Evolutionary conservation across 1,284 basidiomycete genomes (phyloP), one percentile per base, ranked within the genome.

Genomic region (Cutaneotrichosporon cyanovorans): DNA sequence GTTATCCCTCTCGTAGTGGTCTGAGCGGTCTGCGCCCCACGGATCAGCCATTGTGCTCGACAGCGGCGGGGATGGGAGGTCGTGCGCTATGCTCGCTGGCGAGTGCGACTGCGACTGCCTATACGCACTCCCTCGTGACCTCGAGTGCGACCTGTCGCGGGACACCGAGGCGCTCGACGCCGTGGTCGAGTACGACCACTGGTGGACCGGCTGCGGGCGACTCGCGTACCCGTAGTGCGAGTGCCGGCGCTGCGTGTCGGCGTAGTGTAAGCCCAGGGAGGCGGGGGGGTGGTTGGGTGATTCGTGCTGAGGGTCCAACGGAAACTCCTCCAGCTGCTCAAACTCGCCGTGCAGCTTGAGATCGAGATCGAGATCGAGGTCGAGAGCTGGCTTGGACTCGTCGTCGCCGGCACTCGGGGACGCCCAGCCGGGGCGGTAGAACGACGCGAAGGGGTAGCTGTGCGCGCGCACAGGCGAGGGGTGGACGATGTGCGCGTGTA

Each of bases 381-480:
- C n/a, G n/a, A n/a, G n/a, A n/a, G n/a, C n/a, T n/a, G n/a, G n/a
- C n/a, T n/a, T n/a, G n/a, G n/a, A n/a, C 30, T 31, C 30, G 30
- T 31, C 32, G 14, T 34, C 32, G 32, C n/a, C 32, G 5, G 16
- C n/a, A n/a, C 32, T n/a, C 32, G 11, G 32, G 9, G 9, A 31
- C 30, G 15, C n/a, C n/a, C n/a, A n/a, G 32, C 32, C 14, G 32
- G 14, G 32, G 32, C 34, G 32, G 32, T 35, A 22, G 32, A 16
- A 34, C 32, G 32, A 34, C 32, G 40, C 46, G 21, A 45, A 34
- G 19, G 52, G 52, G 30, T 46, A 54, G 30, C 40, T 43, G 48
- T 54, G 48, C 28, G 52, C 52, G 45, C 52, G 52, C 31, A 54
- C 52, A 19, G 52, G 52, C 20, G 52, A 54, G 12, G 52, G 52